Evolutionary conservation across 2,329 filamentous ascomycete genomes (phyloP), one percentile per base, ranked within the genome.

Genomic region (Exserohilum turcica): DNA sequence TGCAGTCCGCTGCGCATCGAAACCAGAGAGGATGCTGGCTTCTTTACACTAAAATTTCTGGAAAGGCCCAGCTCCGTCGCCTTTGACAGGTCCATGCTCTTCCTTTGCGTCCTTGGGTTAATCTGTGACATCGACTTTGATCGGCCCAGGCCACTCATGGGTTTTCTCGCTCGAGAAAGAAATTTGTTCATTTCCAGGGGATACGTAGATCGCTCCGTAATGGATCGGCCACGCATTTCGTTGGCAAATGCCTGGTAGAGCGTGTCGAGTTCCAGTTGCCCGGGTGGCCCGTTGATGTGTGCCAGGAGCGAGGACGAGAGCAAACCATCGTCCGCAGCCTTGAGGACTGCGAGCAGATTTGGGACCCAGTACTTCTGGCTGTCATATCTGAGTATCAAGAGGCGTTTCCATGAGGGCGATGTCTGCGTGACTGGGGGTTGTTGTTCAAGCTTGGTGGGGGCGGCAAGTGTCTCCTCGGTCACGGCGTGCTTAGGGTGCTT

Each of bases 321-420:
- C 10, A 71, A 10, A 2, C 59, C 64, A 39, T 74, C 69, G 48
- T 74, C 70, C 15, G 67, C 71, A 36, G 69, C 70, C 56, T 70
- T 69, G 54, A 74, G 53, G 28, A 74, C 60, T 31, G 59, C 63
- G 10, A 67, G 65, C n/a, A 72, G 24, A 2, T 59, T 62, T 10
- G 70, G 69, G 13, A 68, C 65, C 61, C 62, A 65, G 59, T 54
- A 9, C 52, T 39, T 15, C 48, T 55, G 15, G 35, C 52, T 10
- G 53, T 60, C 51, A 32, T 54, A 57, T 36, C 66, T 70, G n/a
- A 56, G 42, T 10, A 43, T 5, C 5, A 71, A 61, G 1, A 67
- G 24, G 12, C 60, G 61, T 43, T 48, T 63, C 61, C 62, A 65
- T 2, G 66, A 59, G 32, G 39, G 56, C 29, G 64, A 56, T 32